Conservation (phyloP, 1,284 basidiomycete genomes). For the Schizopora paradoxa region DNA sequence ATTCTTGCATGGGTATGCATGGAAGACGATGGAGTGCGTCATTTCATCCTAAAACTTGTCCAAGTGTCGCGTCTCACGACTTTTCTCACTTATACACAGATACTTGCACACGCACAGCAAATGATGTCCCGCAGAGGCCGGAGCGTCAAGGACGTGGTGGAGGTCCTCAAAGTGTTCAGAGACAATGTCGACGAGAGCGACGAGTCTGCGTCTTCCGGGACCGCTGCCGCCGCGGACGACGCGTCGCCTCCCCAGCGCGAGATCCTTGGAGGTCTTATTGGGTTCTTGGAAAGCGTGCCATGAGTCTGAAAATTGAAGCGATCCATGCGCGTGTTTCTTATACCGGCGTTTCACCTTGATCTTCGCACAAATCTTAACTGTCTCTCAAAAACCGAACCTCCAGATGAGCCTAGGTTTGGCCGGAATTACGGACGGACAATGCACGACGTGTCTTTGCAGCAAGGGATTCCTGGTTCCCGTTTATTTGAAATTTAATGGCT, state of each 20-base stretch:
- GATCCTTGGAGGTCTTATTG: slow-evolving; percentile 66
- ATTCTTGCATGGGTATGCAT: slow-evolving; percentile 93
- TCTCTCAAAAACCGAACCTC: too few species aligned
- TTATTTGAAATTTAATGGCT: too few species aligned
- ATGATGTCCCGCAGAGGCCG: slow-evolving; percentile 72
- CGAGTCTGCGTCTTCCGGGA: slow-evolving; percentile 22
- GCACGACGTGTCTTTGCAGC: too few species aligned
- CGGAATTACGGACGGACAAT: too few species aligned
- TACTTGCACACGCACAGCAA: slow-evolving; percentile 65
- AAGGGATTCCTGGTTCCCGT: too few species aligned
- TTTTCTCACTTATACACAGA: slow-evolving; percentile 37
- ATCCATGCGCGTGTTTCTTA: too few species aligned
- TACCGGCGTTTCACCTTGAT: too few species aligned
- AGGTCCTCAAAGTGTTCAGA: slow-evolving; percentile 59
- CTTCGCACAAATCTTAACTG: too few species aligned
- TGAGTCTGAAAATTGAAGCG: too few species aligned
- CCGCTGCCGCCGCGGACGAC: slow-evolving; percentile 28
- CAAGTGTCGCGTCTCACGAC: slow-evolving; percentile 9
- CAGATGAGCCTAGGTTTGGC: too few species aligned
- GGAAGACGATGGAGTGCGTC: slow-evolving; percentile 96
- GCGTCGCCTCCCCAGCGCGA: slow-evolving; percentile 52
- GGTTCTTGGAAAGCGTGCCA: slow-evolving; percentile 58
- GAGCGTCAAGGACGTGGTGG: slow-evolving; percentile 59
- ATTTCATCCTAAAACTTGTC: slow-evolving; percentile 5
- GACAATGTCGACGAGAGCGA: slow-evolving; percentile 66